Evolutionary conservation across 1,139 yeast genomes (phyloP).

Genomic region (Geotrichum candidum): DNA sequence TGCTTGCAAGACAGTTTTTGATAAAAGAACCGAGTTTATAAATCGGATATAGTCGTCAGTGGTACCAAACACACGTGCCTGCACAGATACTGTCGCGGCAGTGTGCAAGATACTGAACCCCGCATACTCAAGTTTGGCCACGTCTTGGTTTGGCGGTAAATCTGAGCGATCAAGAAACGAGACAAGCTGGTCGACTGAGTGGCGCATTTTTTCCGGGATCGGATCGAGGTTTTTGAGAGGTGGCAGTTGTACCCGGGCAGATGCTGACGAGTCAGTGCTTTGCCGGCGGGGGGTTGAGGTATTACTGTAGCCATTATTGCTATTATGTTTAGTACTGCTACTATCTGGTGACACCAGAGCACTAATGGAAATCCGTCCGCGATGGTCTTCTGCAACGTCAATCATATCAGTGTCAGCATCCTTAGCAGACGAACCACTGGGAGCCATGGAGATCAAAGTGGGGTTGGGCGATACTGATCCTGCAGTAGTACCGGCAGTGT

Average conservation of each 20-base stretch:
- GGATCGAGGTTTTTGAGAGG: not conserved
- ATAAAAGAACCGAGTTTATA: slow-evolving; percentile 1
- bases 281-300: not conserved
- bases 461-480: not conserved
- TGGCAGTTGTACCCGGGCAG: not conserved
- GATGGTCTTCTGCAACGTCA: not conserved
- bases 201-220: not conserved
- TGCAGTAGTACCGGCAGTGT: not conserved
- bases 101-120: slow-evolving; percentile 52
- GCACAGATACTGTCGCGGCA: slow-evolving; percentile 53
- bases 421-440: not conserved
- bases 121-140: slow-evolving; percentile 41
- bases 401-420: slow-evolving; percentile 10
- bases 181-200: slow-evolving; percentile 3
- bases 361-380: slow-evolving; percentile 16
- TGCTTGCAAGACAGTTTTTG: not conserved
- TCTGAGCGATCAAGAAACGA: slow-evolving; percentile 4
- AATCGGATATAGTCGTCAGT: not conserved
- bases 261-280: not conserved
- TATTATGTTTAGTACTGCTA: not conserved
- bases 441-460: not conserved
- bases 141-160: slow-evolving; percentile 9
- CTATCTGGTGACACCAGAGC: slow-evolving; percentile 13
- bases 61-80: slow-evolving; percentile 24
- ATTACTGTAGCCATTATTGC: not conserved